A percentile compares a stretch with the other conserved stretches of the same genome.
These are phyloP conservation scores for Diplodia seriata DNA, from an alignment of 2,329 filamentous ascomycete genomes.

Conservation along the genomic window DNA sequence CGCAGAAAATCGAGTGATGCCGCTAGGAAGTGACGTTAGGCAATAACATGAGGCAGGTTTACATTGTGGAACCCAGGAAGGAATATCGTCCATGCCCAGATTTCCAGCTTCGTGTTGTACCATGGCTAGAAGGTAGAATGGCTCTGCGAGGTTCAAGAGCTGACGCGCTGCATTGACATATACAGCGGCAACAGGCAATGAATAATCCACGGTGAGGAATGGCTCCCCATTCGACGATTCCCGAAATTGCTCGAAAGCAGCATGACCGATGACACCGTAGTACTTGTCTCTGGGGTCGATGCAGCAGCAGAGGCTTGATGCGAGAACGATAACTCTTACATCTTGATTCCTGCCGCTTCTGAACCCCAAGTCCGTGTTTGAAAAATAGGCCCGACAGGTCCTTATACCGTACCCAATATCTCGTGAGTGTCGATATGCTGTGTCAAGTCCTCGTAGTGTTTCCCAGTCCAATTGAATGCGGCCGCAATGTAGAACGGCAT, in stretches of 20 bases:
- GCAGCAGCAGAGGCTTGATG: background rate
- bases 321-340: rapidly evolving
- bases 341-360: background rate
- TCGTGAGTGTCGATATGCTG: too few relatives aligned
- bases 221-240: background rate
- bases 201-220: background rate
- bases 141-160: background rate
- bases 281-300: background rate
- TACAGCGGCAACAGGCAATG: background rate
- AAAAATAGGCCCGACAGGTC: too few relatives aligned
- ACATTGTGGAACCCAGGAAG: background rate
- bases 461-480: background rate
- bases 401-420: too few relatives aligned
- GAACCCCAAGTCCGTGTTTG: too few relatives aligned
- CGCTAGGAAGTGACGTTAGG: background rate
- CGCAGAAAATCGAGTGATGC: background rate
- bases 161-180: background rate
- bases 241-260: background rate
- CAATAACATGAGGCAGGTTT: rapidly evolving
- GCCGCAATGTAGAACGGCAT: background rate
- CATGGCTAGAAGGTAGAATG: background rate
- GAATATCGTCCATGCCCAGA: background rate
- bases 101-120: background rate
- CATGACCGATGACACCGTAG: background rate
- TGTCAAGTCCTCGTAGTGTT: background rate